Evolutionary conservation across 1,284 basidiomycete genomes (phyloP), one percentile per base, ranked within the genome.

Genomic region (Cyathus pygmaeus): DNA sequence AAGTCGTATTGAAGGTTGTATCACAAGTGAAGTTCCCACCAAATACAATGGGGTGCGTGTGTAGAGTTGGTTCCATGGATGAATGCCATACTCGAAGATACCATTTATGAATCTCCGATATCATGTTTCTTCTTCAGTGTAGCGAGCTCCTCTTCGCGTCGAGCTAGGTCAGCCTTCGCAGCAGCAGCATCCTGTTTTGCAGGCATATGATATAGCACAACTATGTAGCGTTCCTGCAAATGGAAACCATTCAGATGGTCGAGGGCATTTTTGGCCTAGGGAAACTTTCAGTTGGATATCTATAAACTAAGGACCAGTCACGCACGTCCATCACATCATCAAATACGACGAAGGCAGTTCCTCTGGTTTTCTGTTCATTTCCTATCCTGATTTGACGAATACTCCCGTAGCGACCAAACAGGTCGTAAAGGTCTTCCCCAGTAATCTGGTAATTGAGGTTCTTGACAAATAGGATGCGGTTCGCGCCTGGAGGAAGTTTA

Each of bases 221-320:
- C 94, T 60, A 99, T 97, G 79, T 99, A 99, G 33, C 98, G 90
- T 78, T 98, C 97, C 82, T 98, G 95, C 64, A 99, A 80, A 81
- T 99, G 97, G 83, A 99, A 99, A 42, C 97, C 98, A 71, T 99
- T 99, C 73, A 99, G 79, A 77, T 98, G 94, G 74, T 97, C 96
- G 59, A 98, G 89, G 1, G 97, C 97, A 72, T 96, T 96, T 80
- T 98, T 98, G 19, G 94, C 95, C 91, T 96, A 70, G 17, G 50
- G 29, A 29, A 7, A 7, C 9, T 3, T 27, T n/a, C 23, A 27
- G 13, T 52, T n/a, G 29, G 23, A 15, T 6, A 15, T 52, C 17
- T 10, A n/a, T 21, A 46, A 24, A 24, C n/a, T n/a, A n/a, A 24
- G n/a, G 6, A 24, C n/a, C 24, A 13, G 29, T n/a, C 3, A 79